A percentile compares a stretch with the other conserved stretches of the same genome.
These are phyloP conservation scores for Centaurea solstitialis DNA, from an alignment of 129 eudicot genomes.

Conservation along the genomic window DNA sequence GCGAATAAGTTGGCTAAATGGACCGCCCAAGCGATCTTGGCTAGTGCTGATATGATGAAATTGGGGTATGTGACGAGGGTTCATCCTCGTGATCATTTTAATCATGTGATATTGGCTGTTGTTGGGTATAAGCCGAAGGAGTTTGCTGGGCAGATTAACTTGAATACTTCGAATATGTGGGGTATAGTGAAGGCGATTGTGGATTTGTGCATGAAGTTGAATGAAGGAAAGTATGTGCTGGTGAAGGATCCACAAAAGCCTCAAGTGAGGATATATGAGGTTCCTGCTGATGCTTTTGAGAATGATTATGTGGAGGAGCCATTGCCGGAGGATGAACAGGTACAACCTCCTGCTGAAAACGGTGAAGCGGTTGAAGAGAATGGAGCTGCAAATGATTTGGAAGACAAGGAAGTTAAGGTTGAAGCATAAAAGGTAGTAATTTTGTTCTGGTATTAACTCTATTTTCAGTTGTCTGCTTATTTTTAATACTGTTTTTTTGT, in stretches of 20 bases:
- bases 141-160: constrained; percentile 78
- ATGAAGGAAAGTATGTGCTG: constrained; percentile 81
- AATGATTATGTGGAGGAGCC: constrained; percentile 84
- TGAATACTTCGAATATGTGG: constrained; percentile 89
- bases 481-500: background rate
- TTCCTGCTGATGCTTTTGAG: constrained; percentile 91
- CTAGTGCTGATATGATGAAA: constrained; percentile 89
- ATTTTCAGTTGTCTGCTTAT: background rate
- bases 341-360: constrained; percentile 75
- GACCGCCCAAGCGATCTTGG: constrained; percentile 80
- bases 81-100: constrained; percentile 89
- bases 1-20: constrained; percentile 85
- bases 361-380: constrained; percentile 47
- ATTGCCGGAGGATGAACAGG: constrained; percentile 85
- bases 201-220: constrained; percentile 86
- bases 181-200: constrained; percentile 92
- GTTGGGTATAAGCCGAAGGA: constrained; percentile 84
- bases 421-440: constrained; percentile 46
- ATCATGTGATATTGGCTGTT: constrained; percentile 82
- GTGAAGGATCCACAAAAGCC: constrained; percentile 85
- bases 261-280: constrained; percentile 85
- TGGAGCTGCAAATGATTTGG: constrained; percentile 46
- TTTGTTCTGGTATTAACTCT: background rate
- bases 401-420: constrained; percentile 46
- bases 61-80: constrained; percentile 84